Evolutionary conservation across 2,329 filamentous ascomycete genomes (phyloP).

Genomic region (Hymenoscyphus infarciens): DNA sequence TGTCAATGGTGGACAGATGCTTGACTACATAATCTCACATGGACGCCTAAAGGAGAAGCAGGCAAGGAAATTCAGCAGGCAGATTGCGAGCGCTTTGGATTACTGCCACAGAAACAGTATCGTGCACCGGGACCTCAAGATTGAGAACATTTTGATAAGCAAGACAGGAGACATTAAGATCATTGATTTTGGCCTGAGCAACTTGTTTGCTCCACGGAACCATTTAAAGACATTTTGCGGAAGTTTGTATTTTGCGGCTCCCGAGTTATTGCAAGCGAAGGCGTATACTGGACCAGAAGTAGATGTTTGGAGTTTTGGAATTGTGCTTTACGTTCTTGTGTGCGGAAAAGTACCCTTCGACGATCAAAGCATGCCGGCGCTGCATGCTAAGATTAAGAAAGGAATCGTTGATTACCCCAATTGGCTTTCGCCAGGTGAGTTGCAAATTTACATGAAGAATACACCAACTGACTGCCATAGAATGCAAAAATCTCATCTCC

Average conservation of each 20-base stretch:
- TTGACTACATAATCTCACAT: conserved; percentile 99
- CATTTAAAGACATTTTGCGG: conserved; percentile 96
- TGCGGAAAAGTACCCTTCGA: conserved; percentile 98
- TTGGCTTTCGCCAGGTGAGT: conserved; percentile 83
- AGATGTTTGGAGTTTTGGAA: conserved; percentile 98
- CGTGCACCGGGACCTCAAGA: conserved; percentile 95
- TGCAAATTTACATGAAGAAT: not conserved
- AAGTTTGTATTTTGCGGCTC: conserved; percentile 95
- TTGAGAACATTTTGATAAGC: conserved; percentile 98
- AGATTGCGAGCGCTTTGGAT: conserved; percentile 93
- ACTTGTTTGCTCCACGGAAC: conserved; percentile 81
- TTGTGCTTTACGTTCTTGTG: conserved; percentile 93
- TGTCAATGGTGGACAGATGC: conserved; percentile 98
- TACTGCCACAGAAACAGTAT: conserved; percentile 99
- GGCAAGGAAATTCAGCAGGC: conserved; percentile 92
- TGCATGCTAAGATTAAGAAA: conserved; percentile 99
- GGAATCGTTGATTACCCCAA: conserved; percentile 92
- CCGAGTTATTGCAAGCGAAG: conserved; percentile 87
- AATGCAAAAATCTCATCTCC: conserved; percentile 89
- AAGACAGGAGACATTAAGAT: conserved; percentile 99
- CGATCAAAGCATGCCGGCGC: conserved; percentile 96
- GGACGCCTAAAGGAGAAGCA: conserved; percentile 97
- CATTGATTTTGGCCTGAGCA: conserved; percentile 97
- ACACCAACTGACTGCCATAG: conserved; percentile 45
- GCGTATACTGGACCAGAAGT: conserved; percentile 96